Conservation (phyloP, 495 filamentous ascomycete species). For the Tuber aestivum region DNA sequence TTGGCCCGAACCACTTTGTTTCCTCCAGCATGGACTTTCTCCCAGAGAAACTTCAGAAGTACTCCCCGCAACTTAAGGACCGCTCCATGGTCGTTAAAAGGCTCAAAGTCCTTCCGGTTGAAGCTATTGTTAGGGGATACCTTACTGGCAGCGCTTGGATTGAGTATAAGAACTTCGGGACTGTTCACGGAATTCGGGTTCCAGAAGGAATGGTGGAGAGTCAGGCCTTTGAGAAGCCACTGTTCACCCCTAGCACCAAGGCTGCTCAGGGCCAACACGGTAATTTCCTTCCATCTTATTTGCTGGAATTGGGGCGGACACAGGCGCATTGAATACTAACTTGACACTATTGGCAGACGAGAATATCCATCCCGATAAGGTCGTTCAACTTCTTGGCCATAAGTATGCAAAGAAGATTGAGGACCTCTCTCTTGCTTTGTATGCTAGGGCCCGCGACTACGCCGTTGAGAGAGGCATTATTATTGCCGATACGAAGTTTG, state of each 20-base stretch:
- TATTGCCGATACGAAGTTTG: constrained; percentile 85
- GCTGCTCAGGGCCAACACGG: constrained; percentile 68
- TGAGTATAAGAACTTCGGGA: constrained; percentile 63
- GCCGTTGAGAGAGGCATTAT: constrained; percentile 77
- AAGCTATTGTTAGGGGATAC: constrained; percentile 88
- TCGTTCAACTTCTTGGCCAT: constrained; percentile 63
- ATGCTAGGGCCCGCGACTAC: constrained; percentile 65
- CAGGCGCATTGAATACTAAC: constrained; percentile 3
- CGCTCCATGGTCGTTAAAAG: constrained; percentile 79
- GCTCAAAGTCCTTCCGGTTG: constrained; percentile 75
- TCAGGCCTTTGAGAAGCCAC: constrained; percentile 59
- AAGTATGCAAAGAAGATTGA: constrained; percentile 70
- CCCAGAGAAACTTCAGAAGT: constrained; percentile 51
- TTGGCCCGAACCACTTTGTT: constrained; percentile 70
- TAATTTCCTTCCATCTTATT: constrained; percentile 6
- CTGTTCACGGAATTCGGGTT: constrained; percentile 71
- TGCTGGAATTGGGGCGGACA: background rate
- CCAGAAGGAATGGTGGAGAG: constrained; percentile 64
- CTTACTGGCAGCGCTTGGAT: constrained; percentile 89
- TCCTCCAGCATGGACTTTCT: constrained; percentile 52
- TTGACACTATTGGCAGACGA: constrained; percentile 53
- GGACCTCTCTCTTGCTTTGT: constrained; percentile 63
- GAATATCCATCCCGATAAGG: constrained; percentile 77
- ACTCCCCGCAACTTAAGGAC: constrained; percentile 54
- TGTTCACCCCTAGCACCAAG: constrained; percentile 90